Evolutionary conservation across 2,329 filamentous ascomycete species (phyloP).

Genomic region (Diaporthe sp.): DNA sequence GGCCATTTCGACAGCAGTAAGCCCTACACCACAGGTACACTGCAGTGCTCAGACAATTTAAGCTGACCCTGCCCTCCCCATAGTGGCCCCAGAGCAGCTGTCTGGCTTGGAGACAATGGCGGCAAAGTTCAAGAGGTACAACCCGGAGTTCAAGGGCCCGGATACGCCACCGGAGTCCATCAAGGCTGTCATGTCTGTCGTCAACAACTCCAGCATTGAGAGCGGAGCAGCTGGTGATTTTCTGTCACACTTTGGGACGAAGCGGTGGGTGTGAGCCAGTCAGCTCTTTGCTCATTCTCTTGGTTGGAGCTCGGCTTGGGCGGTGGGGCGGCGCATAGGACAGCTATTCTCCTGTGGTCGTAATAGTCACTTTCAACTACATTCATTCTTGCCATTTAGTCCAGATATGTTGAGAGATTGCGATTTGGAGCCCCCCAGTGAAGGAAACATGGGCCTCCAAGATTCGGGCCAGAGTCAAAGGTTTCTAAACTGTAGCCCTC

Average conservation of each 20-base stretch:
- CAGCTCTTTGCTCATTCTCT: neutral
- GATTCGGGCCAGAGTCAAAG: neutral
- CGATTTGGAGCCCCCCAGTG: neutral
- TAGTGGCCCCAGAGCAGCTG: conserved; percentile 43
- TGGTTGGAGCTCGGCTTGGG: neutral
- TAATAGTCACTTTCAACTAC: neutral
- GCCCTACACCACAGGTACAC: neutral
- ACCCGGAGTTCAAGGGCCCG: conserved; percentile 51
- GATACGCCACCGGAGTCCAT: conserved; percentile 49
- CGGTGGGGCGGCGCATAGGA: neutral
- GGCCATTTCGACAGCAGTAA: conserved; percentile 45
- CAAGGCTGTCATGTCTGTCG: conserved; percentile 46
- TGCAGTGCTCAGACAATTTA: neutral
- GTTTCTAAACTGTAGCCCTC: neutral
- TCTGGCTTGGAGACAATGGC: conserved; percentile 40
- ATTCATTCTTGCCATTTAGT: neutral
- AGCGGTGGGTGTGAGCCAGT: conserved; percentile 60
- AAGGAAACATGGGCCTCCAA: neutral
- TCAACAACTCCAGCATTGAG: conserved; percentile 53
- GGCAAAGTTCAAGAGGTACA: conserved; percentile 47
- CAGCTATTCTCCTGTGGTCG: neutral
- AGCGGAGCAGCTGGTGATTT: conserved; percentile 60
- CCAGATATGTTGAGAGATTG: neutral
- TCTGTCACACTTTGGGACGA: conserved; percentile 63
- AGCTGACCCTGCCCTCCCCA: neutral